Conservation (phyloP, 1,284 basidiomycete species). For the Sanghuangporus baumii region DNA sequence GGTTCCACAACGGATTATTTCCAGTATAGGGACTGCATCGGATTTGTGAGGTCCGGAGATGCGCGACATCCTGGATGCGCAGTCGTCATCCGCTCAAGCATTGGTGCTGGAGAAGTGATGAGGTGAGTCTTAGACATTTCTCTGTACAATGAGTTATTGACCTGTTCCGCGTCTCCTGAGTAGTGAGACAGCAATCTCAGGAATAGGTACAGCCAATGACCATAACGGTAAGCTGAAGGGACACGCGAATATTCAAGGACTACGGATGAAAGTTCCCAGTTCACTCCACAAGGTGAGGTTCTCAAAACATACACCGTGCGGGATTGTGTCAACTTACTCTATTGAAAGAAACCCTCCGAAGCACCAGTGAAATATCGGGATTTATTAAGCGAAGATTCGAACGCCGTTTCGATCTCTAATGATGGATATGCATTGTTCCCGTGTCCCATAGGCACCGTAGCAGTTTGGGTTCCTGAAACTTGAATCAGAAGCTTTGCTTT, state of each 20-base stretch:
- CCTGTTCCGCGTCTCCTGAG: neutral
- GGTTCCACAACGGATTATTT: constrained; percentile 58
- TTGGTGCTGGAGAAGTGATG: constrained; percentile 29
- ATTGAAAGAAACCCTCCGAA: neutral
- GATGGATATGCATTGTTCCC: constrained; percentile 58
- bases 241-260: constrained; percentile 8
- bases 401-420: constrained; percentile 36
- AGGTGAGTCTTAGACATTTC: neutral
- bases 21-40: constrained; percentile 54
- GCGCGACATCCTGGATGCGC: constrained; percentile 47
- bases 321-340: neutral
- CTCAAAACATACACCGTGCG: neutral
- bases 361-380: constrained; percentile 32
- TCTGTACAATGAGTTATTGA: too few species aligned
- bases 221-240: neutral
- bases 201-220: neutral
- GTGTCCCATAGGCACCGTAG: constrained; percentile 44
- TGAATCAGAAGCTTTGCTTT: neutral
- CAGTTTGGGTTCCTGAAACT: constrained; percentile 46
- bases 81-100: constrained; percentile 60
- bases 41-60: constrained; percentile 65
- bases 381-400: constrained; percentile 38
- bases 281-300: neutral
- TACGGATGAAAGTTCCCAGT: constrained; percentile 3
- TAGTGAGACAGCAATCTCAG: neutral